A percentile compares a stretch with the other conserved stretches of the same genome.
Conservation (phyloP, 2,329 filamentous ascomycete species). For the Colletotrichum lentis region DNA sequence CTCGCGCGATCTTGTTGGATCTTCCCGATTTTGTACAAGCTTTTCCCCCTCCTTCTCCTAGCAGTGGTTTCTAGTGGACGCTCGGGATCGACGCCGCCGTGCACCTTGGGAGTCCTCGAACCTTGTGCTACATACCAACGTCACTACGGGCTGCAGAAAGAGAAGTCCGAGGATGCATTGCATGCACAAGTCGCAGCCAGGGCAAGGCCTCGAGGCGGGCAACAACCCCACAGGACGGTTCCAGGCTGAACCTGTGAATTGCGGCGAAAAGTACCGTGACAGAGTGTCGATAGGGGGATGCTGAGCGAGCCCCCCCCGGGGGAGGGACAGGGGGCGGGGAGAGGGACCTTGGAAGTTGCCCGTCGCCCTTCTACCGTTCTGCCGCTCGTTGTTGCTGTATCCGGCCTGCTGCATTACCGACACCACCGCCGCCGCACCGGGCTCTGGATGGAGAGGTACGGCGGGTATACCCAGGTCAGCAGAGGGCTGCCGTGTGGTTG, state of each 20-base stretch:
- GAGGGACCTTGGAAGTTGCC: too few species aligned
- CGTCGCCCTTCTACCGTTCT: background rate
- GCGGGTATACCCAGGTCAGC: too few species aligned
- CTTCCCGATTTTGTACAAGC: background rate
- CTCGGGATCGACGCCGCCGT: constrained; percentile 24
- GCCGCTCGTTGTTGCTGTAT: background rate
- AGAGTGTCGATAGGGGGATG: too few species aligned
- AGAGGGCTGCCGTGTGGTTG: background rate
- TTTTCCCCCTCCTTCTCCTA: background rate
- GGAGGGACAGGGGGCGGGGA: too few species aligned
- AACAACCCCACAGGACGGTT: background rate
- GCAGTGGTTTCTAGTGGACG: constrained; percentile 1
- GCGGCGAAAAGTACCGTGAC: background rate
- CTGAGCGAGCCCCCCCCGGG: too few species aligned
- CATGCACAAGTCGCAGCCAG: too few species aligned
- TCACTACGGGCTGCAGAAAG: constrained; percentile 10
- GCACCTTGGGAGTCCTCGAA: constrained; percentile 1
- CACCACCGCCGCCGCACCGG: background rate
- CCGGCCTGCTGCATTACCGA: background rate
- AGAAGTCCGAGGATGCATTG: background rate
- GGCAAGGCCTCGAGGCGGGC: background rate
- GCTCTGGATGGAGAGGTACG: background rate
- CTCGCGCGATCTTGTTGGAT: constrained; percentile 8
- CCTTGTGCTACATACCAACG: constrained; percentile 3
- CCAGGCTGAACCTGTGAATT: background rate